Evolutionary conservation across 2,329 filamentous ascomycete species (phyloP).

Genomic region (Xylariaceae sp.): DNA sequence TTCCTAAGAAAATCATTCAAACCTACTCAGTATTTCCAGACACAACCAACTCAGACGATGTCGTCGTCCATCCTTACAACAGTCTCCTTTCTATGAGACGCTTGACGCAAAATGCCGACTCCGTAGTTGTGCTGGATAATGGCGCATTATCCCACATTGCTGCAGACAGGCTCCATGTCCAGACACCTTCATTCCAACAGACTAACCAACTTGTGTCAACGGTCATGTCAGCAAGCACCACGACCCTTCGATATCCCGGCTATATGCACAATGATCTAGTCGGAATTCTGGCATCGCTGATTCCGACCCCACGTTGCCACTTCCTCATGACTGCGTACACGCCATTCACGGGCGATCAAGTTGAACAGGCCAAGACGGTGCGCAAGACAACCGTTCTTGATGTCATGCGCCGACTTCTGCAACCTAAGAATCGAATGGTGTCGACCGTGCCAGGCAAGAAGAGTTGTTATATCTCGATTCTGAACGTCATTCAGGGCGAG

Average conservation of each 20-base stretch:
- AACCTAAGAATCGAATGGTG: conserved; percentile 99
- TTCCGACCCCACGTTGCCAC: conserved; percentile 93
- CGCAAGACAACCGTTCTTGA: conserved; percentile 97
- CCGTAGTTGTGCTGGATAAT: conserved; percentile 95
- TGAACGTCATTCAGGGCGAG: conserved; percentile 98
- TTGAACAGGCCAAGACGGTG: conserved; percentile 95
- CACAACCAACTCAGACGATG: conserved; percentile 77
- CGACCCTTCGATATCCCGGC: conserved; percentile 90
- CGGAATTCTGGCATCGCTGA: conserved; percentile 91
- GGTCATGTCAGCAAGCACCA: conserved; percentile 97
- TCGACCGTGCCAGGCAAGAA: conserved; percentile 92
- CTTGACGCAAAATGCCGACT: conserved; percentile 93
- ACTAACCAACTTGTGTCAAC: conserved; percentile 96
- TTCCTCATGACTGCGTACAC: conserved; percentile 99
- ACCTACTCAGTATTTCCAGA: conserved; percentile 99
- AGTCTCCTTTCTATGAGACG: conserved; percentile 87
- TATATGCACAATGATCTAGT: conserved; percentile 99
- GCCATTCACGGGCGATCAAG: conserved; percentile 91
- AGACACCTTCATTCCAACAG: conserved; percentile 93
- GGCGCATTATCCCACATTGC: conserved; percentile 90
- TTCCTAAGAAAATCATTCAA: conserved; percentile 98
- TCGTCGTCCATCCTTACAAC: conserved; percentile 98
- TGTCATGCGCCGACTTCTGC: conserved; percentile 90
- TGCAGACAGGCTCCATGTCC: conserved; percentile 87
- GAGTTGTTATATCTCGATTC: conserved; percentile 97